phyloP scores from a whole-genome alignment of 306 rosid species.

The Hippophae tibetana region DNA sequence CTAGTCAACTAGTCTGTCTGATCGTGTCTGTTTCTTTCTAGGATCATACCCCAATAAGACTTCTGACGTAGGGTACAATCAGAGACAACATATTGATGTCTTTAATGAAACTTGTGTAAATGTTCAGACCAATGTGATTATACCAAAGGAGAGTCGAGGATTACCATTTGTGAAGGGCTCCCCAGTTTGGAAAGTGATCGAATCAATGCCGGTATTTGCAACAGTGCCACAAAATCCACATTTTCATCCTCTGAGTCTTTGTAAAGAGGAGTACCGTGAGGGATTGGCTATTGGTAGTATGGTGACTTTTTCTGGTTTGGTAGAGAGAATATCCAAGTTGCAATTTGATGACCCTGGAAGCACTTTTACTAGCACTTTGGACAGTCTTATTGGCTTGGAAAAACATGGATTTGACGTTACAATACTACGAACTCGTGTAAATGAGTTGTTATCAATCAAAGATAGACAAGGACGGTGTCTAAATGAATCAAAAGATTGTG shows the following conservation, averaged over 20 bases:
- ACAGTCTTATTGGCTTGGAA: conserved; percentile 33
- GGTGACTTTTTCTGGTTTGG: conserved; percentile 37
- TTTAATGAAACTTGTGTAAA: conserved; percentile 1
- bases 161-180: conserved; percentile 39
- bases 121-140: conserved; percentile 1
- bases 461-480: conserved; percentile 14
- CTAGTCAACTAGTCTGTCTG: not conserved
- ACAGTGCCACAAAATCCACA: conserved; percentile 35
- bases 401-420: conserved; percentile 33
- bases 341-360: conserved; percentile 16
- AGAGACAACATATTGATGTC: not conserved
- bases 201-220: conserved; percentile 26
- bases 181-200: conserved; percentile 37
- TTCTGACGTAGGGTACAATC: conserved; percentile 5
- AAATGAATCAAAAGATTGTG: conserved; percentile 18
- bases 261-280: conserved; percentile 32
- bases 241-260: conserved; percentile 25
- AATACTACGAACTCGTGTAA: conserved; percentile 21
- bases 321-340: conserved; percentile 28
- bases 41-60: conserved; percentile 4
- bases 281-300: conserved; percentile 44
- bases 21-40: not conserved
- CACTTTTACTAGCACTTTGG: conserved; percentile 21
- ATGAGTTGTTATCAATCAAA: conserved; percentile 23
- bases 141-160: conserved; percentile 5